A percentile compares a stretch with the other conserved stretches of the same genome.
Evolutionary conservation across 768 basidiomycete species (phyloP).

Genomic region (Suillus tomentosus): DNA sequence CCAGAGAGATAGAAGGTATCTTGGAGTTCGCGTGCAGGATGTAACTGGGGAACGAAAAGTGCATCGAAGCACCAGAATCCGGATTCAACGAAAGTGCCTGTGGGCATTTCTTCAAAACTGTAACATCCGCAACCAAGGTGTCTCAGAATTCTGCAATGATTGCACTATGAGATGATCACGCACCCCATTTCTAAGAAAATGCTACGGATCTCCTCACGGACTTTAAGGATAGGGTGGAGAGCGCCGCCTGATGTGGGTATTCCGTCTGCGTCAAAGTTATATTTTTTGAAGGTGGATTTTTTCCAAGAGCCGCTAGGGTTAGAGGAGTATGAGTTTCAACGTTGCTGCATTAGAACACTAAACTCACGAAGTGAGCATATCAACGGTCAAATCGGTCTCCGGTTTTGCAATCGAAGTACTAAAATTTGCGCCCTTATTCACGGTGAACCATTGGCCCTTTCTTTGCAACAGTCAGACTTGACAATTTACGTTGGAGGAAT

Average conservation of each 20-base stretch:
- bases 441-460: slow-evolving; percentile 95
- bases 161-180: slow-evolving; percentile 22
- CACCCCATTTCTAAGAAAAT: slow-evolving; percentile 99
- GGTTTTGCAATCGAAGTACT: slow-evolving; percentile 89
- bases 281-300: slow-evolving; percentile 91
- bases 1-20: slow-evolving; percentile 99
- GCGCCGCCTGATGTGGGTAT: slow-evolving; percentile 88
- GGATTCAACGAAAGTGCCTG: slow-evolving; percentile 92
- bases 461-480: slow-evolving; percentile 41
- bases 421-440: slow-evolving; percentile 83
- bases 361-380: slow-evolving; percentile 89
- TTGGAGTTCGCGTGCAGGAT: slow-evolving; percentile 96
- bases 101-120: slow-evolving; percentile 99
- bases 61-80: slow-evolving; percentile 99
- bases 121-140: slow-evolving; percentile 11
- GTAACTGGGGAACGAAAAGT: slow-evolving; percentile 97
- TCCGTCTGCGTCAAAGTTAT: slow-evolving; percentile 98
- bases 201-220: slow-evolving; percentile 94
- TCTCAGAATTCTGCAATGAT: neutral
- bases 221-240: slow-evolving; percentile 94
- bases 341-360: neutral
- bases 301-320: slow-evolving; percentile 87
- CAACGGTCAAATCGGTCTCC: slow-evolving; percentile 94
- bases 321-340: neutral
- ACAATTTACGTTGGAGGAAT: slow-evolving; percentile 1